Evolutionary conservation across 106 monocot genomes (phyloP).

Genomic region (Xerophyta viscosa): DNA sequence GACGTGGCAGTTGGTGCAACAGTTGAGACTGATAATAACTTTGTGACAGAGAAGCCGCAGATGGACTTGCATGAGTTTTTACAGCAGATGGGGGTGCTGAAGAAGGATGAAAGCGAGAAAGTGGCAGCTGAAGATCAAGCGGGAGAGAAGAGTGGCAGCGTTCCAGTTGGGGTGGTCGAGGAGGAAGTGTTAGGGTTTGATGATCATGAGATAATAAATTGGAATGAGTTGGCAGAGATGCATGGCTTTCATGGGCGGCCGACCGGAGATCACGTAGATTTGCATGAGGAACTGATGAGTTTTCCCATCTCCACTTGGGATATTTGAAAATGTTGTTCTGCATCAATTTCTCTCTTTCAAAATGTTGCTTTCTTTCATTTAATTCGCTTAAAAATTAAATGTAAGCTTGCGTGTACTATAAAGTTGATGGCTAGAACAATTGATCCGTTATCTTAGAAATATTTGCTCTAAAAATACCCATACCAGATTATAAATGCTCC

Average conservation of each 20-base stretch:
- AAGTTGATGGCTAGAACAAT: no score
- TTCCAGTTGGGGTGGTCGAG: not conserved
- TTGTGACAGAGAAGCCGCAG: slow-evolving; percentile 47
- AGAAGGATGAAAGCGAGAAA: slow-evolving; percentile 18
- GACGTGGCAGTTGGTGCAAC: no score
- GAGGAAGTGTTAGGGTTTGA: slow-evolving; percentile 11
- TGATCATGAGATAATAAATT: slow-evolving; percentile 29
- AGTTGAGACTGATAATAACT: not conserved
- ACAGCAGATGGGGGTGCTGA: slow-evolving; percentile 79
- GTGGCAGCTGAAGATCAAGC: not conserved
- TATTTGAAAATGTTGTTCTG: no score
- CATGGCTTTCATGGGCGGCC: slow-evolving; percentile 28
- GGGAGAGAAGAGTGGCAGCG: not conserved
- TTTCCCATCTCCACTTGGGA: slow-evolving; percentile 41
- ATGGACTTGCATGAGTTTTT: slow-evolving; percentile 88
- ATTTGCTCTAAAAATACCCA: no score
- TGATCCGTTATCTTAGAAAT: no score
- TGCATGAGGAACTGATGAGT: slow-evolving; percentile 13
- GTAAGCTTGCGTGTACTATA: no score
- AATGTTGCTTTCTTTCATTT: no score
- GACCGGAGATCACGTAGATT: slow-evolving; percentile 3
- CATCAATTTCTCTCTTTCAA: no score
- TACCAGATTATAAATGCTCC: no score
- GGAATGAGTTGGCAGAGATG: slow-evolving; percentile 70
- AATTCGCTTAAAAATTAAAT: no score